Conservation (phyloP, 805 yeast species). For the Ogataea degrootiae region DNA sequence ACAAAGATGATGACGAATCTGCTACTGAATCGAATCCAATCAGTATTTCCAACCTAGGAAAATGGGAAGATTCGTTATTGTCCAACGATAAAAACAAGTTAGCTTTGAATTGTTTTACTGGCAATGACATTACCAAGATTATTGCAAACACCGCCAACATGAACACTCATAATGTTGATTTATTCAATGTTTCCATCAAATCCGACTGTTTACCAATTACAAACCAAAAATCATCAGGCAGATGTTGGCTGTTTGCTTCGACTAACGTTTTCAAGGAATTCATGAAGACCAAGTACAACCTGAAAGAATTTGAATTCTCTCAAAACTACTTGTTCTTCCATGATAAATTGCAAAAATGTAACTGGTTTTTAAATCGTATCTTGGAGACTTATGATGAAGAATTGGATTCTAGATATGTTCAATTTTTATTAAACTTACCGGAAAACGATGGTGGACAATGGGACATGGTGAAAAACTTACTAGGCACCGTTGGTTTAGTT, state of each 20-base stretch:
- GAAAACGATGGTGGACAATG: constrained; percentile 87
- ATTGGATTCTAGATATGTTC: constrained; percentile 68
- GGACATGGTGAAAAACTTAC: constrained; percentile 76
- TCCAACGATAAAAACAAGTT: constrained; percentile 46
- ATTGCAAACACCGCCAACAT: constrained; percentile 33
- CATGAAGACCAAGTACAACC: constrained; percentile 56
- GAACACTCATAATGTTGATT: constrained; percentile 28
- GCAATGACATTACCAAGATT: constrained; percentile 39
- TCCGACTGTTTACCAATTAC: constrained; percentile 62
- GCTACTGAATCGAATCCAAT: constrained; percentile 27
- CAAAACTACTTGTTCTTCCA: constrained; percentile 79
- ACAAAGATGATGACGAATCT: constrained; percentile 4
- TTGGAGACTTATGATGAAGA: constrained; percentile 62
- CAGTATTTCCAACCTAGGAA: constrained; percentile 26
- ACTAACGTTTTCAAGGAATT: constrained; percentile 69
- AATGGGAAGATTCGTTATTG: constrained; percentile 44
- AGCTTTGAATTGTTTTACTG: constrained; percentile 51
- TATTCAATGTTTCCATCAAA: constrained; percentile 41
- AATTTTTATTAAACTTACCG: constrained; percentile 59
- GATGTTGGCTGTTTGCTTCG: constrained; percentile 90
- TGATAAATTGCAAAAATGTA: constrained; percentile 83
- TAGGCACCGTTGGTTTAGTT: constrained; percentile 74
- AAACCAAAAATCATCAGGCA: constrained; percentile 71
- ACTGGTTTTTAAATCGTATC: constrained; percentile 73
- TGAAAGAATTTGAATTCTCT: constrained; percentile 70